phyloP scores from a whole-genome alignment of 306 rosid species.

The Dalbergia cultrata region DNA sequence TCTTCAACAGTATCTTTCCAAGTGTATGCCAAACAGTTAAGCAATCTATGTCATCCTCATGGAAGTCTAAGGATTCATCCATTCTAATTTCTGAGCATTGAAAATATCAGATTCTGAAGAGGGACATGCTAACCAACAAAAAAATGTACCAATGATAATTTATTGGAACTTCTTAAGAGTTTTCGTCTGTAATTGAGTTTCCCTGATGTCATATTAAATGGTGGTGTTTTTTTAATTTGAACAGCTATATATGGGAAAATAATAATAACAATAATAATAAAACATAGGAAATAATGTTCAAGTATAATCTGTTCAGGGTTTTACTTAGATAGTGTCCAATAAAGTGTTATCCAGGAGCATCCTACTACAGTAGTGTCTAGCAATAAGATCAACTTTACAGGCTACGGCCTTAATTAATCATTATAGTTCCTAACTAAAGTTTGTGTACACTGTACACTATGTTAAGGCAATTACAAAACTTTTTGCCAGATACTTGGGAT shows the following conservation, averaged over 20 bases:
- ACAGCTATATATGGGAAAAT: background rate
- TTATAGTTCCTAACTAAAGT: conserved; percentile 10
- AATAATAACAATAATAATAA: background rate
- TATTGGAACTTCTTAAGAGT: background rate
- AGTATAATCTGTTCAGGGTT: background rate
- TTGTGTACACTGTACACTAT: background rate
- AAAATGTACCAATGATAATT: conserved; percentile 10
- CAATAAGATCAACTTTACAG: conserved; percentile 30
- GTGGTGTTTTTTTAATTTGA: background rate
- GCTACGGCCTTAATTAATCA: background rate
- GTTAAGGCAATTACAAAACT: conserved; percentile 40
- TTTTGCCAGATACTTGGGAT: conserved; percentile 46
- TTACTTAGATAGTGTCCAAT: background rate
- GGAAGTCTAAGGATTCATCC: conserved; percentile 10
- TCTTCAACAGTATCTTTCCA: conserved; percentile 39
- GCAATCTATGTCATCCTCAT: conserved; percentile 49
- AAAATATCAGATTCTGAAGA: conserved; percentile 21
- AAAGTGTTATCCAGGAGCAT: background rate
- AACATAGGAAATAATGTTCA: background rate
- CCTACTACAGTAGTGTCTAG: background rate
- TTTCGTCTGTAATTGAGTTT: conserved; percentile 36
- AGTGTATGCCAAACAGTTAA: conserved; percentile 51
- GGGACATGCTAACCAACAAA: conserved; percentile 2
- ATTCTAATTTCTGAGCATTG: conserved; percentile 34
- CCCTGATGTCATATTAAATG: conserved; percentile 5